Conservation (phyloP, 2,329 filamentous ascomycete genomes). For the Trichoderma sp. region DNA sequence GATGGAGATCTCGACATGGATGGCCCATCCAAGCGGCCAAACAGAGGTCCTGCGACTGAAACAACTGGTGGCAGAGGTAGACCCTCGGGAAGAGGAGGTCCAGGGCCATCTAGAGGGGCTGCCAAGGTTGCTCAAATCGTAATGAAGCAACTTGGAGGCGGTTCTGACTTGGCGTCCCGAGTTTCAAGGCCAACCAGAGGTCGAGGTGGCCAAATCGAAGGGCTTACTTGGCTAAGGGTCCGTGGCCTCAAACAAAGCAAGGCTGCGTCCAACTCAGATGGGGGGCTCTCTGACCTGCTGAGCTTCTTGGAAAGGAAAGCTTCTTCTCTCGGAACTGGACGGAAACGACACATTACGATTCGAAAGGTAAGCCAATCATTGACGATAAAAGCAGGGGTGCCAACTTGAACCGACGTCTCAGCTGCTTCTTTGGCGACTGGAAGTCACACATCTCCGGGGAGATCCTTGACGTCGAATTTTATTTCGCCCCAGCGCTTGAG, state of each 20-base stretch:
- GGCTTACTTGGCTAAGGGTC: constrained; percentile 45
- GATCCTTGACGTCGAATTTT: constrained; percentile 12
- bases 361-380: constrained; percentile 68
- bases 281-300: constrained; percentile 63
- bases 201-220: constrained; percentile 25
- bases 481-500: constrained; percentile 19
- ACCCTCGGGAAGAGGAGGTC: constrained; percentile 29
- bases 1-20: constrained; percentile 63
- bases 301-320: constrained; percentile 71
- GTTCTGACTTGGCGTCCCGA: constrained; percentile 34
- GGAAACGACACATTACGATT: constrained; percentile 56
- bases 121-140: constrained; percentile 44
- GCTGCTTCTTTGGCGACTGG: constrained; percentile 16
- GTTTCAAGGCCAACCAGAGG: constrained; percentile 33
- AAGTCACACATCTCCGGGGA: constrained; percentile 14
- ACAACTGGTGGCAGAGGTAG: constrained; percentile 31
- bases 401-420: constrained; percentile 17
- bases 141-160: constrained; percentile 40
- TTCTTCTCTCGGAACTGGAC: constrained; percentile 47
- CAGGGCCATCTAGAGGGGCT: constrained; percentile 28
- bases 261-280: constrained; percentile 62
- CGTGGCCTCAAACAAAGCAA: constrained; percentile 67
- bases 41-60: constrained; percentile 29
- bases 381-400: constrained; percentile 32
- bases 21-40: constrained; percentile 35